These are phyloP conservation scores for Aquilaria yunnanensis DNA, from an alignment of 345 rosid genomes.

Conservation along the genomic window DNA sequence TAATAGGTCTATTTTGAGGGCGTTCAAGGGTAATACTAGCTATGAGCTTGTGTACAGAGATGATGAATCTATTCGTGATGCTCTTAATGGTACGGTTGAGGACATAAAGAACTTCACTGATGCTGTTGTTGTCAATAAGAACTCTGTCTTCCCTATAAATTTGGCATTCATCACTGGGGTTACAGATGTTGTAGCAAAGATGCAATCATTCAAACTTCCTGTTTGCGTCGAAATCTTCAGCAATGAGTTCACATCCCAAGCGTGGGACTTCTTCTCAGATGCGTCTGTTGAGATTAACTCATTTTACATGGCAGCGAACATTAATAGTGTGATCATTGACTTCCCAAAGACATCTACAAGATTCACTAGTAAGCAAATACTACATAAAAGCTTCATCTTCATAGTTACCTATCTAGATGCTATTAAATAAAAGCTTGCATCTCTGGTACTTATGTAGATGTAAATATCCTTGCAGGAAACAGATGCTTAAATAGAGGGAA, in stretches of 20 bases:
- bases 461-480: constrained; percentile 42
- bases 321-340: constrained; percentile 75
- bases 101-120: constrained; percentile 66
- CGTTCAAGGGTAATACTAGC: constrained; percentile 38
- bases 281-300: constrained; percentile 73
- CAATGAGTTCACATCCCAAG: constrained; percentile 85
- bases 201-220: constrained; percentile 41
- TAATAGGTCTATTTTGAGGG: constrained; percentile 61
- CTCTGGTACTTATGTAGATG: no score
- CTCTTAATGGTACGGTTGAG: constrained; percentile 31
- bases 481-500: constrained; percentile 30
- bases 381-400: not conserved
- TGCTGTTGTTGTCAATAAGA: constrained; percentile 52
- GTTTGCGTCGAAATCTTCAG: constrained; percentile 65
- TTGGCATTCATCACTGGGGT: constrained; percentile 18
- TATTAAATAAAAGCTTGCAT: no score
- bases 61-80: constrained; percentile 58
- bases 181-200: constrained; percentile 44
- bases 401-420: not conserved
- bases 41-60: constrained; percentile 63
- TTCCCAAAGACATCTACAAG: constrained; percentile 69
- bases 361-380: constrained; percentile 62
- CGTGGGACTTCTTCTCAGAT: constrained; percentile 86
- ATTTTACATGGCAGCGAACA: constrained; percentile 11
- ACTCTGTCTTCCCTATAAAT: constrained; percentile 38